Evolutionary conservation across 495 filamentous ascomycete species (phyloP).

Genomic region (Pseudevernia furfuracea): DNA sequence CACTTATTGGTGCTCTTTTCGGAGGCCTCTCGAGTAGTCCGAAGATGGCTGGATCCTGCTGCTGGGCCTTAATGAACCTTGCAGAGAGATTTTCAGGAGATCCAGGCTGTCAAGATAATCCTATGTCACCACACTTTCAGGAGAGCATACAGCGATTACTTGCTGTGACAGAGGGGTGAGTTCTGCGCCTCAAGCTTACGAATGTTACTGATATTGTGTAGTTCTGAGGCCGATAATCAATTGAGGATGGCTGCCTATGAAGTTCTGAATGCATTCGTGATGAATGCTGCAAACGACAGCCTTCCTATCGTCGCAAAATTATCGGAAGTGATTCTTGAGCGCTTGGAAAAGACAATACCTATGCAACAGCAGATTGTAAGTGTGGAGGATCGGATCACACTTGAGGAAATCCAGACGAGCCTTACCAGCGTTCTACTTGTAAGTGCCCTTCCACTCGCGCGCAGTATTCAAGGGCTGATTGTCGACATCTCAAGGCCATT

Average conservation of each 20-base stretch:
- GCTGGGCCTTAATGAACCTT: slow-evolving; percentile 98
- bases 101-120: slow-evolving; percentile 64
- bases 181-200: not conserved
- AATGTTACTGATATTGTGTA: slow-evolving; percentile 23
- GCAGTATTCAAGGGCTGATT: not conserved
- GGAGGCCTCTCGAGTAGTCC: slow-evolving; percentile 80
- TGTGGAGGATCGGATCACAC: slow-evolving; percentile 84
- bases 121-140: slow-evolving; percentile 86
- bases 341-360: slow-evolving; percentile 82
- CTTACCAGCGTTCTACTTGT: slow-evolving; percentile 77
- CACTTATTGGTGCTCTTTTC: slow-evolving; percentile 82
- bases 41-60: slow-evolving; percentile 97
- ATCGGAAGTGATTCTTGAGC: slow-evolving; percentile 75
- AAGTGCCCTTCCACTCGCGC: slow-evolving; percentile 19
- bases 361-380: slow-evolving; percentile 91
- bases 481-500: slow-evolving; percentile 45
- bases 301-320: slow-evolving; percentile 70
- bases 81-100: slow-evolving; percentile 90
- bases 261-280: slow-evolving; percentile 87
- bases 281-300: slow-evolving; percentile 79
- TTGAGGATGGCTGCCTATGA: slow-evolving; percentile 99
- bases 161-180: slow-evolving; percentile 68
- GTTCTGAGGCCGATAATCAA: slow-evolving; percentile 73
- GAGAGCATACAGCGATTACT: slow-evolving; percentile 81
- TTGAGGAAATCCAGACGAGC: slow-evolving; percentile 97